These are phyloP conservation scores for Chrysochromulina tobinii DNA, from an alignment of 78 protist species.

Conservation along the genomic window DNA sequence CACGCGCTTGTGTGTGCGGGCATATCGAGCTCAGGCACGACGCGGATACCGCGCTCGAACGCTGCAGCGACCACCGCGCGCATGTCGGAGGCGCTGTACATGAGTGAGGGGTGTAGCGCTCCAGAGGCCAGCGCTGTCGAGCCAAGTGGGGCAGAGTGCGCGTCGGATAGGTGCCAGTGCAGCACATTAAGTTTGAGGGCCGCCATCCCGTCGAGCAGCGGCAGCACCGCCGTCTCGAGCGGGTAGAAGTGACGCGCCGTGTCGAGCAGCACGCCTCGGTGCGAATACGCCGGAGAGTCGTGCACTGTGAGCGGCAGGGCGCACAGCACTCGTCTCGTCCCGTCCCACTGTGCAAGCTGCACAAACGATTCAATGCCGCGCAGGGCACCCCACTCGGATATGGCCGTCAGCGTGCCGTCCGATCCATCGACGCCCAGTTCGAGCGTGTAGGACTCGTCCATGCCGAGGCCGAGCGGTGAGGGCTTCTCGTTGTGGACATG, in stretches of 20 bases:
- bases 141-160: conserved; percentile 79
- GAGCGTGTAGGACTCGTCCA: conserved; percentile 52
- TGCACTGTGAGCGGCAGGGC: conserved; percentile 6
- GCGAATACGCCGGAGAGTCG: conserved; percentile 79
- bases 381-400: conserved; percentile 75
- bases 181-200: conserved; percentile 77
- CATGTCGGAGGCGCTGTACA: conserved; percentile 70
- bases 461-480: not conserved
- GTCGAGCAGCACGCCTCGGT: conserved; percentile 87
- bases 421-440: not conserved
- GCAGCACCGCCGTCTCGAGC: not conserved
- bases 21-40: conserved; percentile 73
- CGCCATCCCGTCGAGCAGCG: conserved; percentile 69
- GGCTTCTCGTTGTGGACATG: too few species aligned
- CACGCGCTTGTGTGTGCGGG: conserved; percentile 90
- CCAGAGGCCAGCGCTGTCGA: not conserved
- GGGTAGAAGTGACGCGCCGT: conserved; percentile 83
- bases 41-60: conserved; percentile 74
- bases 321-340: not conserved
- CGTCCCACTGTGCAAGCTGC: conserved; percentile 61
- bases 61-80: conserved; percentile 75
- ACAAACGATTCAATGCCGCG: conserved; percentile 85
- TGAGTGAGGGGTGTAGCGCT: conserved; percentile 55
- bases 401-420: conserved; percentile 30
- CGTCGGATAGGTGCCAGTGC: conserved; percentile 91